These are phyloP conservation scores for Collybiopsis confluens DNA, from an alignment of 768 basidiomycete species.

Conservation along the genomic window DNA sequence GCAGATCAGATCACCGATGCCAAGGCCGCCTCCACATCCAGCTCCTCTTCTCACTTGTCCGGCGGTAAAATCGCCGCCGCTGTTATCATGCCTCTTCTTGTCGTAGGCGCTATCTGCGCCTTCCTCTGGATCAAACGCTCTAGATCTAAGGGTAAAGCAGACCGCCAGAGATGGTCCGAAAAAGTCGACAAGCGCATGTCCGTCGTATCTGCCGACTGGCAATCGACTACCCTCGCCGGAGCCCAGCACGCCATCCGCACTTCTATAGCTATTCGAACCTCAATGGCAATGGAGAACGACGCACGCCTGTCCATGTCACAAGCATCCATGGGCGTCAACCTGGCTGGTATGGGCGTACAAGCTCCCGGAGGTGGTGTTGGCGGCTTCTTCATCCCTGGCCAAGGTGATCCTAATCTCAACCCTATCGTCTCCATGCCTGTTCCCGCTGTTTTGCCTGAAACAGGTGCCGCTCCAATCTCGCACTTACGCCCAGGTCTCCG, in stretches of 20 bases:
- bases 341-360: conserved; percentile 36
- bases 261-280: conserved; percentile 51
- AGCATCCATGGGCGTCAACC: conserved; percentile 19
- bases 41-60: conserved; percentile 28
- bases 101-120: conserved; percentile 41
- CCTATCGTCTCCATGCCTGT: neutral
- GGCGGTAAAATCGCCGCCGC: conserved; percentile 65
- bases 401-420: conserved; percentile 1
- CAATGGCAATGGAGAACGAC: conserved; percentile 39
- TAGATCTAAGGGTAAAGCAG: conserved; percentile 44
- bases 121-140: conserved; percentile 49
- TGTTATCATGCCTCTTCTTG: conserved; percentile 56
- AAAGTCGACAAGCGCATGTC: conserved; percentile 81
- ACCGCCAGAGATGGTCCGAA: conserved; percentile 58
- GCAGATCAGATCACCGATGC: conserved; percentile 33
- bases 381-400: conserved; percentile 1
- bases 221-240: conserved; percentile 62
- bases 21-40: conserved; percentile 28
- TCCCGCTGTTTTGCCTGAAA: conserved; percentile 1
- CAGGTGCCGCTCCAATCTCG: conserved; percentile 19
- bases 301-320: conserved; percentile 22
- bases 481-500: conserved; percentile 53
- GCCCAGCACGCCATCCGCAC: conserved; percentile 71
- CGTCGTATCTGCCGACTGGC: conserved; percentile 76
- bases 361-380: conserved; percentile 15